Evolutionary conservation across 2,329 filamentous ascomycete genomes (phyloP), one percentile per base, ranked within the genome.

Genomic region (Purpureocillium takamizusanense): DNA sequence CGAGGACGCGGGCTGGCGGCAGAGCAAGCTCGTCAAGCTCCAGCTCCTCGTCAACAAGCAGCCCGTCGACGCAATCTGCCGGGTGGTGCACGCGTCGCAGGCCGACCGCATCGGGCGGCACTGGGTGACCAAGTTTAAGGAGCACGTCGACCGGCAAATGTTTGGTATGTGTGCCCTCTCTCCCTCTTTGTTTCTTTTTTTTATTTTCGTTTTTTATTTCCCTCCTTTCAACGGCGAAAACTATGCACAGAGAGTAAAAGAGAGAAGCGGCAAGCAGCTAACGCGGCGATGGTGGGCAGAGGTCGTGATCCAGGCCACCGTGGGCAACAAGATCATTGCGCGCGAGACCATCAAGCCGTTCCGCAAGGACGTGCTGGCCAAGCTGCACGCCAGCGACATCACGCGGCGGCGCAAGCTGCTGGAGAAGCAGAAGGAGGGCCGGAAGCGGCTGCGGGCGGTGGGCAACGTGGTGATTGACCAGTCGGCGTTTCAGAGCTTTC

Each of bases 401-500:
- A 78, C 79, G 4, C 70, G 92, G 42, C 75, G 89, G 29, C 76
- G 80, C 53, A 98, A 98, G 62, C 62, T 98, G 47, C 63, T 98
- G 10, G 90, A 97, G 65, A 95, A 90, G 70, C 92, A 98, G 62
- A 98, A 98, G 66, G 89, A 89, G 48, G 92, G 92, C 0, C 74
- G 88, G 40, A 95, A 95, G 75, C 84, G 83, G 61, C 63, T 98
- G 42, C 78, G 86, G 42, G 76, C 83, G 1, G 81, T 89, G 5
- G 86, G 92, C 0, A 95, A 94, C 55, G 89, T 98, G 1, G 75
- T 88, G n/a, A 97, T 98, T 59, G 89, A 97, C 44, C 88, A 95
- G 52, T 84, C 87, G 49, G 88, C 89, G 3, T 98, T 97, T 57
- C 92, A 98, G 61, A 86, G 80, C 49, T 98, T 98, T 59, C 62